phyloP scores from a whole-genome alignment of 2,329 filamentous ascomycete species.

The Penicillium vulpinum region DNA sequence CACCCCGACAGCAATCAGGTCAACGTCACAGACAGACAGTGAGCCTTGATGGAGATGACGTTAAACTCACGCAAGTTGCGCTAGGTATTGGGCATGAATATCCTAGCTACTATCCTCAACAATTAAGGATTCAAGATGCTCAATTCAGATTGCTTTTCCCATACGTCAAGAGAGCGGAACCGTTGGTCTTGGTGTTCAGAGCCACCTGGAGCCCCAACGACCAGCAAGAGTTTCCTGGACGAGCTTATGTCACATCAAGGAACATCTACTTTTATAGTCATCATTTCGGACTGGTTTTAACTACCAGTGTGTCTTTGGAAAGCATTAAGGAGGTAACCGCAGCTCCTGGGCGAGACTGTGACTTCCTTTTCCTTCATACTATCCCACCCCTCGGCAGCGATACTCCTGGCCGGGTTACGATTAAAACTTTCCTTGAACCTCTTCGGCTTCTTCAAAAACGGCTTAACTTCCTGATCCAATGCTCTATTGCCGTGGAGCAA shows the following conservation, averaged over 20 bases:
- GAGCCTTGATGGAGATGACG: slow-evolving; percentile 52
- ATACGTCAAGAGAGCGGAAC: slow-evolving; percentile 71
- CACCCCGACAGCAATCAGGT: slow-evolving; percentile 25
- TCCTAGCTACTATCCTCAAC: slow-evolving; percentile 75
- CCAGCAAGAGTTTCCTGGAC: slow-evolving; percentile 74
- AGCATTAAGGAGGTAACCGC: slow-evolving; percentile 86
- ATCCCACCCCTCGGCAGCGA: slow-evolving; percentile 63
- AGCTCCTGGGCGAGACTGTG: slow-evolving; percentile 84
- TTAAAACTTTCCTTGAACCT: slow-evolving; percentile 92
- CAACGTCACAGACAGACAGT: slow-evolving; percentile 57
- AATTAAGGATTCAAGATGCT: slow-evolving; percentile 81
- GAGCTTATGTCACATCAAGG: slow-evolving; percentile 82
- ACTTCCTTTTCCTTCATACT: slow-evolving; percentile 85
- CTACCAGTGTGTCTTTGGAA: slow-evolving; percentile 72
- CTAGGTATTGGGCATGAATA: slow-evolving; percentile 53
- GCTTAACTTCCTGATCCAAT: slow-evolving; percentile 80
- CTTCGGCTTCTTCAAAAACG: slow-evolving; percentile 77
- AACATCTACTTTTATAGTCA: slow-evolving; percentile 97
- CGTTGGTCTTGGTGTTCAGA: slow-evolving; percentile 86
- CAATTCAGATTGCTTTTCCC: slow-evolving; percentile 94
- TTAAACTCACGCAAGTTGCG: slow-evolving; percentile 37
- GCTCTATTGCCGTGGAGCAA: slow-evolving; percentile 70
- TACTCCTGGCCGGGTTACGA: slow-evolving; percentile 71
- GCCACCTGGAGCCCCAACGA: slow-evolving; percentile 83
- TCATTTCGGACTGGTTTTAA: slow-evolving; percentile 84